These are phyloP conservation scores for Chrysanthemum lavandulifolium DNA, from an alignment of 129 eudicot genomes.

Conservation along the genomic window DNA sequence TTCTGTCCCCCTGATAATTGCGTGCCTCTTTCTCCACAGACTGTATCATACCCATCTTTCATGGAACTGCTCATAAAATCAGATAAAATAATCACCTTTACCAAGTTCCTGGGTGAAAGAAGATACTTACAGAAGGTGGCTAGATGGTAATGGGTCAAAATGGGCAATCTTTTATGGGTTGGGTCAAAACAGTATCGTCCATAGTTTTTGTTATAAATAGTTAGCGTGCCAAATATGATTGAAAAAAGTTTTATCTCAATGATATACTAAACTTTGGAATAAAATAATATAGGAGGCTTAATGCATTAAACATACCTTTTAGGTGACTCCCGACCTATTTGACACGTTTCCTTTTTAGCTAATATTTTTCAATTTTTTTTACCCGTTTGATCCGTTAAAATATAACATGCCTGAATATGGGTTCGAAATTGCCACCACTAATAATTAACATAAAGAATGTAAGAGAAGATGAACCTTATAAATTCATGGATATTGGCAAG, in stretches of 20 bases:
- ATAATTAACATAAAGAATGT: constrained; percentile 23
- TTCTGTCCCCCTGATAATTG: constrained; percentile 64
- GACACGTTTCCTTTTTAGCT: neutral
- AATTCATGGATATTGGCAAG: constrained; percentile 80
- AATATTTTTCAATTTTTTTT: neutral
- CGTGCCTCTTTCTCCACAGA: constrained; percentile 59
- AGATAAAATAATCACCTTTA: constrained; percentile 42
- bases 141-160: neutral
- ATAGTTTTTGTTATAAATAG: neutral
- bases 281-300: neutral
- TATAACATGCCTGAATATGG: neutral
- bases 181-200: neutral
- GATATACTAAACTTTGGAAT: neutral
- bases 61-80: constrained; percentile 37
- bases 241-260: neutral
- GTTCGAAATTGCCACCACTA: neutral
- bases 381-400: neutral
- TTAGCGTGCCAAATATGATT: neutral
- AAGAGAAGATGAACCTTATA: constrained; percentile 37
- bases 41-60: constrained; percentile 49
- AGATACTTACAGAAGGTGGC: neutral
- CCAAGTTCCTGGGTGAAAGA: neutral
- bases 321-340: neutral
- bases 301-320: neutral
- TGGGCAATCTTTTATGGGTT: neutral